Evolutionary conservation across 495 filamentous ascomycete species (phyloP), one percentile per base, ranked within the genome.

Genomic region (Parmelia sp.): DNA sequence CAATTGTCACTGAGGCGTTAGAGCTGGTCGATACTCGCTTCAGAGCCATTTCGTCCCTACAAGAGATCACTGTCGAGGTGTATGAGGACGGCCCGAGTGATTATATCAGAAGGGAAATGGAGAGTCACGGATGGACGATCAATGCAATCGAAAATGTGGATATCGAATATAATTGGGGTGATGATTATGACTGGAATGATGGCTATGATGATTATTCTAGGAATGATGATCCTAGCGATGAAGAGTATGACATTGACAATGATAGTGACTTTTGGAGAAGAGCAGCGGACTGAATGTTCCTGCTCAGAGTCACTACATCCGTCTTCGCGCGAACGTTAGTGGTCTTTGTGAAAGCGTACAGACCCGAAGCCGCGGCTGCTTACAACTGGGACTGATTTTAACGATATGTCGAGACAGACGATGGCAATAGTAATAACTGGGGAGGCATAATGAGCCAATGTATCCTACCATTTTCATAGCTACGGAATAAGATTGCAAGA

Each of bases 191-290:
- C 51, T n/a, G n/a, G n/a, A n/a, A n/a, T n/a, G n/a, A n/a, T n/a
- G n/a, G n/a, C n/a, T n/a, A n/a, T n/a, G n/a, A n/a, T n/a, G n/a
- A n/a, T n/a, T 17, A 27, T 31, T 7, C 11, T 27, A 33, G 51
- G 25, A 56, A 27, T 56, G 27, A 31, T 12, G 33, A 29, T 33
- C 9, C 11, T 29, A 27, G 33, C 33, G 51, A 56, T 31, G 8
- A 33, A 4, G 10, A 56, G 31, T 56, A 56, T 56, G 51, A 56
- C 23, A 31, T 56, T 56, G 51, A 56, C 51, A 56, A 56, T 56
- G 51, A 56, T 56, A 27, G 25, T 56, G 51, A 27, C 51, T 56
- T 56, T 56, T 56, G 51, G 51, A 56, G 51, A 33, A 56, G 51
- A 56, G 51, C 25, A 27, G 51, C 37, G 3, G 37, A 40, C 37